Conservation (phyloP, 2,329 filamentous ascomycete species). For the Akanthomyces dipterigenus region DNA sequence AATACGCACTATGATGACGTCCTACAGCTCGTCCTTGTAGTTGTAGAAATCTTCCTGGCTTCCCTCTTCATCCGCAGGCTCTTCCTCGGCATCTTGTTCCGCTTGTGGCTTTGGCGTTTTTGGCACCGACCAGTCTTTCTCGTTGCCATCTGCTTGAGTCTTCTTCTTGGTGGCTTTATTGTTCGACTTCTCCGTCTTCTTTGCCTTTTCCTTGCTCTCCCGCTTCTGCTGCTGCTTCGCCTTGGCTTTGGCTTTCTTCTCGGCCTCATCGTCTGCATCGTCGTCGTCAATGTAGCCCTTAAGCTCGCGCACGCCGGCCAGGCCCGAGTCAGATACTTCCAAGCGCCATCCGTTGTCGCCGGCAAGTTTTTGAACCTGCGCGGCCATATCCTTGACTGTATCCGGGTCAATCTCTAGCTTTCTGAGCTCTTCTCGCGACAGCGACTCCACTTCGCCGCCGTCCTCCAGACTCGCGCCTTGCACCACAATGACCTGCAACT, state of each 20-base stretch:
- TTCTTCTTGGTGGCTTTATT: neutral
- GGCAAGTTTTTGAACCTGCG: constrained; percentile 62
- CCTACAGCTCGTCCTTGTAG: constrained; percentile 47
- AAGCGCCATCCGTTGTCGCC: constrained; percentile 71
- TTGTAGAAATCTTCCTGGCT: constrained; percentile 47
- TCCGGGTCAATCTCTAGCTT: constrained; percentile 60
- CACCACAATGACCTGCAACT: constrained; percentile 35
- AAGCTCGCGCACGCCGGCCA: constrained; percentile 52
- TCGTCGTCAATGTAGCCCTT: constrained; percentile 53
- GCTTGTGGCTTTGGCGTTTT: constrained; percentile 7
- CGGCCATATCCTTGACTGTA: constrained; percentile 61
- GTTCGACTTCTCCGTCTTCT: constrained; percentile 7
- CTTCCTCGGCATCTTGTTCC: constrained; percentile 13
- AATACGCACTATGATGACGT: no score
- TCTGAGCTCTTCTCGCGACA: constrained; percentile 61
- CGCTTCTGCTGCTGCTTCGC: constrained; percentile 5
- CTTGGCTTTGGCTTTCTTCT: neutral
- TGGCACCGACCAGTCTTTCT: constrained; percentile 22
- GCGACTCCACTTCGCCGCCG: constrained; percentile 52
- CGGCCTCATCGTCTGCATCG: constrained; percentile 15
- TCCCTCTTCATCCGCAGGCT: constrained; percentile 26
- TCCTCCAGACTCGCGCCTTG: constrained; percentile 43
- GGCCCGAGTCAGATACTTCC: constrained; percentile 66
- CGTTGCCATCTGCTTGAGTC: neutral
- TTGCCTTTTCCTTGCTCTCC: constrained; percentile 12